These are phyloP conservation scores for Trichoderma cornu-damae DNA, from an alignment of 2,329 filamentous ascomycete species.

Conservation along the genomic window DNA sequence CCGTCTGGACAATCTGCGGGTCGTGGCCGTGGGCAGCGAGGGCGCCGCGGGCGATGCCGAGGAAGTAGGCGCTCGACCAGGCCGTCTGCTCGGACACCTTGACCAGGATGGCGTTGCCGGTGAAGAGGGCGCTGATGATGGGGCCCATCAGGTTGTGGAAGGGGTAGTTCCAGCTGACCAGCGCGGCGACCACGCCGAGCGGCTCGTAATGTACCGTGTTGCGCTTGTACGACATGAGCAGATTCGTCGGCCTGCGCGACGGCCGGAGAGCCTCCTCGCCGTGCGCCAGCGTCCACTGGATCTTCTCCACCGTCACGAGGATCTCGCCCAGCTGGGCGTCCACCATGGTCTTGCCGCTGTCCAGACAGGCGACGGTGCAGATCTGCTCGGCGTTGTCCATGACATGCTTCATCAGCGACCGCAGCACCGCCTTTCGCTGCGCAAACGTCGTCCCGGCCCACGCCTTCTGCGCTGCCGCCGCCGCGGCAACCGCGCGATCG, in stretches of 20 bases:
- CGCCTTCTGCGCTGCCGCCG: constrained; percentile 65
- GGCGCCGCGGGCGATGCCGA: constrained; percentile 70
- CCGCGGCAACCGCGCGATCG: constrained; percentile 69
- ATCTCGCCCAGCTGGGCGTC: constrained; percentile 94
- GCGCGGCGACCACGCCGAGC: constrained; percentile 83
- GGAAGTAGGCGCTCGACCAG: constrained; percentile 84
- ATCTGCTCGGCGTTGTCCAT: constrained; percentile 87
- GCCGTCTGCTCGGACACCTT: constrained; percentile 95
- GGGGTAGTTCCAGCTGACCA: constrained; percentile 95
- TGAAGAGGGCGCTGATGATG: constrained; percentile 82
- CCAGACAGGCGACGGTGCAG: constrained; percentile 76
- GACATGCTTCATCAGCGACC: constrained; percentile 74
- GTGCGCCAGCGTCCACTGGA: constrained; percentile 89
- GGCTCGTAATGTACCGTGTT: constrained; percentile 90
- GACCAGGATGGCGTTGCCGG: constrained; percentile 86
- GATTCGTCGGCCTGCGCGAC: constrained; percentile 73
- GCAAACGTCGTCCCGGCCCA: constrained; percentile 77
- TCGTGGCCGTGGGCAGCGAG: constrained; percentile 78
- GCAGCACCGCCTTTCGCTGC: constrained; percentile 72
- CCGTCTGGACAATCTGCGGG: constrained; percentile 72
- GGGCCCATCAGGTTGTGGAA: constrained; percentile 95
- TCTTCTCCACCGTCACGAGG: constrained; percentile 85
- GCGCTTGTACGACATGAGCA: constrained; percentile 92
- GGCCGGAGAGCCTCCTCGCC: constrained; percentile 75
- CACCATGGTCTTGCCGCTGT: constrained; percentile 94